A percentile compares a stretch with the other conserved stretches of the same genome.
Evolutionary conservation across 2,329 filamentous ascomycete genomes (phyloP).

Genomic region (Rutstroemia sp.): DNA sequence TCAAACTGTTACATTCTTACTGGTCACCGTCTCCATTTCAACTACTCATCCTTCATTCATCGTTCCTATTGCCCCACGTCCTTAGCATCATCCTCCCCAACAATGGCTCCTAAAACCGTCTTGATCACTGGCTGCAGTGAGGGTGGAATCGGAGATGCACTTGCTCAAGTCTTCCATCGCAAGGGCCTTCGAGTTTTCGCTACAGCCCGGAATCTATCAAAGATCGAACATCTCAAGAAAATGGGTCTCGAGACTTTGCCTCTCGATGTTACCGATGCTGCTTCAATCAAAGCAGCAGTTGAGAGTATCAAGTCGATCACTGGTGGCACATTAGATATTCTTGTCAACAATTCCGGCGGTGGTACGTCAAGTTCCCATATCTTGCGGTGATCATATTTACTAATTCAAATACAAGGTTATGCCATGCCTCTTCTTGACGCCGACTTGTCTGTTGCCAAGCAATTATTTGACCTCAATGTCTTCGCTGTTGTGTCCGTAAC

Average conservation of each 20-base stretch:
- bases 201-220: conserved; percentile 33
- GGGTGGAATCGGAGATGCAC: conserved; percentile 35
- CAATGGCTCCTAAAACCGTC: conserved; percentile 19
- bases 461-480: conserved; percentile 29
- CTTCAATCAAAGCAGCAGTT: conserved; percentile 31
- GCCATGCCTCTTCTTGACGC: conserved; percentile 29
- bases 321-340: conserved; percentile 33
- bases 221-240: conserved; percentile 25
- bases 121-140: conserved; percentile 35
- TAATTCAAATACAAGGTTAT: conserved; percentile 16
- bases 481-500: conserved; percentile 28
- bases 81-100: too few relatives aligned
- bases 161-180: conserved; percentile 32
- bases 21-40: too few relatives aligned
- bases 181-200: conserved; percentile 34
- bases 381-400: background rate
- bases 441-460: conserved; percentile 21
- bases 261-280: conserved; percentile 34
- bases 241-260: conserved; percentile 29
- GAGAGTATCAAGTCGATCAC: conserved; percentile 28
- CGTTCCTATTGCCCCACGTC: too few relatives aligned
- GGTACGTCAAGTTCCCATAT: conserved; percentile 10
- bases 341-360: conserved; percentile 39
- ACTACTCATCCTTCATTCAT: too few relatives aligned
- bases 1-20: too few relatives aligned